Conservation (phyloP, 371 early-diverging fungal genomes). For the Mucor saturninus region DNA sequence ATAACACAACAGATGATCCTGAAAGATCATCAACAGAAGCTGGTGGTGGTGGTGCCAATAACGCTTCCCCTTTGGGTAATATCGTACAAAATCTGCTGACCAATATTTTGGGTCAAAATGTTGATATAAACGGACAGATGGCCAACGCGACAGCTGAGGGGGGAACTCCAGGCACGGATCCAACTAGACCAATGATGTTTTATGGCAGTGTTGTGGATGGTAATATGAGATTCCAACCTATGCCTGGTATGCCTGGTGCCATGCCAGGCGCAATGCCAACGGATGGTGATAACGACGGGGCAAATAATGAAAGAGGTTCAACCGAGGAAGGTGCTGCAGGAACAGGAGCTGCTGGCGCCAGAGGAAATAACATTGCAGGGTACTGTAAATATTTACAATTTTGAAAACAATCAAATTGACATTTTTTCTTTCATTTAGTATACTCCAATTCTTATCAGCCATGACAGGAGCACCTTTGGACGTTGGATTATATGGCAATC, state of each 20-base stretch:
- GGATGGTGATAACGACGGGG: background rate
- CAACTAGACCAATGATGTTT: conserved; percentile 29
- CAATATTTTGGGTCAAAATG: conserved; percentile 20
- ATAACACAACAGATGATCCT: background rate
- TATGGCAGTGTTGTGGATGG: conserved; percentile 44
- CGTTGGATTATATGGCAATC: conserved; percentile 53
- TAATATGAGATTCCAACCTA: conserved; percentile 34
- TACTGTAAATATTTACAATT: conserved; percentile 1
- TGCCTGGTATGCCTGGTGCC: conserved; percentile 18
- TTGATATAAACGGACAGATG: background rate
- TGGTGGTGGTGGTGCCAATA: background rate
- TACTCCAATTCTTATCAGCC: conserved; percentile 43
- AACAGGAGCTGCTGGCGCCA: background rate
- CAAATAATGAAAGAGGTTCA: conserved; percentile 6
- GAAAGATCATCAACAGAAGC: background rate
- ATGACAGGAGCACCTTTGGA: conserved; percentile 41
- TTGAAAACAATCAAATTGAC: background rate
- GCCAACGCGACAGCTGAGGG: background rate
- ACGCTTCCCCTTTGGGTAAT: conserved; percentile 22
- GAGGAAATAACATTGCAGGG: conserved; percentile 33
- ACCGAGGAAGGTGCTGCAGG: background rate
- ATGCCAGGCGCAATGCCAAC: conserved; percentile 9
- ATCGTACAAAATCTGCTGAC: conserved; percentile 35
- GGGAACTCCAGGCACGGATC: background rate
- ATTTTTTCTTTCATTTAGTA: conserved; percentile 16